phyloP scores from a whole-genome alignment of 305 asterid species.

The Solanum hybrid region DNA sequence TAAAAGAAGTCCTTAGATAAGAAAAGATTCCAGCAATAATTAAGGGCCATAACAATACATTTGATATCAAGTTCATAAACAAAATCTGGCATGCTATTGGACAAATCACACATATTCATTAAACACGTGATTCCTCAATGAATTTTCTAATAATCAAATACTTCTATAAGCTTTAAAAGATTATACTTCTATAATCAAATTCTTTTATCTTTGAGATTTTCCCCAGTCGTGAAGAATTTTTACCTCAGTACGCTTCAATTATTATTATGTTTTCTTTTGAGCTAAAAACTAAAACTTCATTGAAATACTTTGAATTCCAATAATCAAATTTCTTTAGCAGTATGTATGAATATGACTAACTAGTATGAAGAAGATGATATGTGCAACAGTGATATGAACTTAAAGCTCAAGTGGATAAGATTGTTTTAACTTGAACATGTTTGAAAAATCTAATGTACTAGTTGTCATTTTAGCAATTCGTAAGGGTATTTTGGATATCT shows the following conservation, averaged over 20 bases:
- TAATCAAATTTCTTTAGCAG: not conserved
- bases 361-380: not conserved
- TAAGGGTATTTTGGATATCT: not conserved
- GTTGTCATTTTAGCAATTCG: not conserved
- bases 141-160: not conserved
- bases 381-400: not conserved
- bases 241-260: not conserved
- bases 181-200: too few relatives aligned
- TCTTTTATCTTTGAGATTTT: not conserved
- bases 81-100: not conserved
- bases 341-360: not conserved
- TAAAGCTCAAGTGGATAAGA: not conserved
- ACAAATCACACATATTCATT: not conserved
- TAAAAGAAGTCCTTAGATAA: slow-evolving; percentile 6
- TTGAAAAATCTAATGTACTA: not conserved
- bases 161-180: not conserved
- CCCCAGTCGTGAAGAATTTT: not conserved
- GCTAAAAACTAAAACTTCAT: not conserved
- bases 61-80: not conserved
- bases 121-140: not conserved
- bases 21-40: slow-evolving; percentile 11
- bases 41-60: not conserved
- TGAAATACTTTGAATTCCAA: not conserved
- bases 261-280: not conserved
- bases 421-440: not conserved